Base-by-base conservation (phyloP, 768 basidiomycete genomes). In the Goffeauzyma gilvescens region DNA sequence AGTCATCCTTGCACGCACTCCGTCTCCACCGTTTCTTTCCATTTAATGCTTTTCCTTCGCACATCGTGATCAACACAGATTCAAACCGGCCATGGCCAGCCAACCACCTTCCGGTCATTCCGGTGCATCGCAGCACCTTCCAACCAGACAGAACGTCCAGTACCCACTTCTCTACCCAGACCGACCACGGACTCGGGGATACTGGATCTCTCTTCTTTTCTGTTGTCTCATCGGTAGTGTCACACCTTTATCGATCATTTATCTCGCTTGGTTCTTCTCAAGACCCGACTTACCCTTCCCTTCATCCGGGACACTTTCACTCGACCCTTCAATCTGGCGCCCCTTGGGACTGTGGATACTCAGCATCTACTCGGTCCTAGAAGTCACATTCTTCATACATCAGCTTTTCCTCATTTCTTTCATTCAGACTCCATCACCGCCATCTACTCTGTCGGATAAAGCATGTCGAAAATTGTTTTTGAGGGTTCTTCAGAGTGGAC, bases 361-460 rank as follows among this genome's bases (percentile, higher is more conserved):
- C 33, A 35, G 33, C 8, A 18, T 8, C 7, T 35, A 35, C 17
- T 12, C 33, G 8, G 17, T 9, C 8, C 28, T 9, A 30, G 9
- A 35, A 18, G 20, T 35, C 33, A 14, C 9, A 8, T 38, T 38
- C 30, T 27, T 36, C 28, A 21, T 48, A 35, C 38, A 42, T 21
- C 46, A 37, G 13, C 15, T 37, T 14, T 42, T 31, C 28, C 27
- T 36, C 2, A 23, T 30, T n/a, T 7, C 24, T 5, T 30, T 32
- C 40, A 33, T 49, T 14, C 47, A 44, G 23, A 23, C 17, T 7
- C 42, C 47, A 1, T 28, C 37, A 7, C 42, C 47, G 5, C 47
- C 47, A 12, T 49, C 47, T 4, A 33, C 25, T 8, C 37, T 43
- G 12, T 13, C 21, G 10, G 20, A 34, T 4, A 42, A 49, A 20